Base-by-base conservation (phyloP, 208 protist species). In the Naegleria gruberi region DNA sequence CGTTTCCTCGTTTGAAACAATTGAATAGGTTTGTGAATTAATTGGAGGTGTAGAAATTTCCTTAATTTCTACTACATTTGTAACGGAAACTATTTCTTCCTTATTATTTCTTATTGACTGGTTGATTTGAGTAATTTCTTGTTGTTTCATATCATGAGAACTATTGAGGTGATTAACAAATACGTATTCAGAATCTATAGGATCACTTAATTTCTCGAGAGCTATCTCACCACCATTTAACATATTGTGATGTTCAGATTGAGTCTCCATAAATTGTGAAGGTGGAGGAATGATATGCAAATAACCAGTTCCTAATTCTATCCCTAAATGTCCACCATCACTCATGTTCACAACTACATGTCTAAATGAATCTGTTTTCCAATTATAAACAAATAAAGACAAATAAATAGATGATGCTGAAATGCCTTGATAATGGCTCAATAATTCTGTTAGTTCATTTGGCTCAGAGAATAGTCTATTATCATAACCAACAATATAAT, bases 401-500 rank as follows among this genome's bases (percentile, higher is more conserved):
- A 65, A 65, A 65, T 65, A 65, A 65, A 65, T 65, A 30, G 51
- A 65, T 65, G 51, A 19, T 30, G 51, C 15, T 3, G 51, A 65
- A 30, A 23, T 30, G 15, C 51, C 51, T 65, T 65, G 51, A 65
- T 65, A 65, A 65, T 84, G 8, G 42, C 15, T 84, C 17, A 84
- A 23, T 23, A 84, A 30, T 7, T 84, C 30, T 23, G 12, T 26
- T 4, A 84, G 37, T 43, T 44, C 34, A 84, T 84, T 44, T 45
- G 81, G 17, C 15, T 84, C 41, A 19, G 17, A 23, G 41, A 84
- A 84, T n/a, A 84, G 15, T 26, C 17, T 4, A 30, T 41, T 23
- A 84, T 44, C 81, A 45, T 19, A 44, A 45, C 81, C 81, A 84
- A 84, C 34, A 45, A 84, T 84, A 26, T 41, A 84, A 43, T 84